phyloP scores from a whole-genome alignment of 768 basidiomycete genomes.

The Naganishia friedmannii region DNA sequence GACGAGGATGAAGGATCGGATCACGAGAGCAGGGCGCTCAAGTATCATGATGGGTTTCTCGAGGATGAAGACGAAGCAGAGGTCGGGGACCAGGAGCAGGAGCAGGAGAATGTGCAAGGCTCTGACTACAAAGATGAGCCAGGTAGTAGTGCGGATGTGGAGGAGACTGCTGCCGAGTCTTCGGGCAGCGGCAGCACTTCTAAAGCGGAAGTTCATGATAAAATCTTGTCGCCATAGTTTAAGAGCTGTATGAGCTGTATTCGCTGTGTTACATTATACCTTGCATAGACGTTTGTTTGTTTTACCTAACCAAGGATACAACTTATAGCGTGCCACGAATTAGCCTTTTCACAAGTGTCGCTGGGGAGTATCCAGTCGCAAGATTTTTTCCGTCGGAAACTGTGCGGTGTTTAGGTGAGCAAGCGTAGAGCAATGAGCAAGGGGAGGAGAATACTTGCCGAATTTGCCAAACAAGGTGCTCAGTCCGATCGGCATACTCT shows the following conservation, averaged over 20 bases:
- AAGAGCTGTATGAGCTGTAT: not conserved
- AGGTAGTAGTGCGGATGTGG: not conserved
- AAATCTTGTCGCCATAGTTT: constrained; percentile 8
- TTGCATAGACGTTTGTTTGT: not conserved
- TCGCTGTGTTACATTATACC: constrained; percentile 1
- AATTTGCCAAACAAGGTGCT: constrained; percentile 11
- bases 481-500: constrained; percentile 10
- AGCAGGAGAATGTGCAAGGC: too few species aligned
- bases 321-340: not conserved
- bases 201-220: constrained; percentile 6
- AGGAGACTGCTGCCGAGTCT: not conserved
- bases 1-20: constrained; percentile 56
- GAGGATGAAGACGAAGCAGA: constrained; percentile 58
- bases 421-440: not conserved
- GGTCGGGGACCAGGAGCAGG: not conserved
- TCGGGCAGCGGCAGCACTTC: constrained; percentile 7
- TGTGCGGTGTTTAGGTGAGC: not conserved
- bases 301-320: not conserved
- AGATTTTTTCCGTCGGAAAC: constrained; percentile 8
- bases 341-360: not conserved
- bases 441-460: not conserved
- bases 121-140: not conserved
- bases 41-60: constrained; percentile 75
- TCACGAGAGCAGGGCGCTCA: constrained; percentile 69
- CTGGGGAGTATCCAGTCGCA: not conserved